Conservation (phyloP, 176 grass and related monocot species). For the Poa annua region DNA sequence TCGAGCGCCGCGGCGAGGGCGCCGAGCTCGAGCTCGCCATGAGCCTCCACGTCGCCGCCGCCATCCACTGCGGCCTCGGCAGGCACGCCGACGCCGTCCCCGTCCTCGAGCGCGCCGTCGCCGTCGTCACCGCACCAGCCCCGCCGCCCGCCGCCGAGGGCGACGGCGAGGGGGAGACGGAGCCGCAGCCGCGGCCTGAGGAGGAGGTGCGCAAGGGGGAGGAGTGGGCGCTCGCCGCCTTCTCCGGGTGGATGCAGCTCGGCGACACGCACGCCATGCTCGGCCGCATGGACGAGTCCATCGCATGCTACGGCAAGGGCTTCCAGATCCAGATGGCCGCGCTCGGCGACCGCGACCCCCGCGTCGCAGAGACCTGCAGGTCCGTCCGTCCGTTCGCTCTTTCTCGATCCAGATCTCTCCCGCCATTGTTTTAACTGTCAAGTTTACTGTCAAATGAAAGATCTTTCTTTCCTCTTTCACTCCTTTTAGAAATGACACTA, state of each 20-base stretch:
- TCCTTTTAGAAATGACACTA: too few species aligned
- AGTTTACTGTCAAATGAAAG: too few species aligned
- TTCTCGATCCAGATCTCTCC: constrained; percentile 49
- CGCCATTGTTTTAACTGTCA: too few species aligned
- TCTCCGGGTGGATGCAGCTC: constrained; percentile 99
- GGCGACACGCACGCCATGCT: constrained; percentile 98
- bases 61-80: constrained; percentile 84
- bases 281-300: constrained; percentile 88
- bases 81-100: constrained; percentile 82
- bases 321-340: constrained; percentile 95
- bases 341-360: constrained; percentile 79
- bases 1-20: constrained; percentile 83
- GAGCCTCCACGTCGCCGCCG: constrained; percentile 96
- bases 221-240: constrained; percentile 76
- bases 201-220: constrained; percentile 49
- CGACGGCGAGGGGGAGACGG: background rate
- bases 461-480: too few species aligned
- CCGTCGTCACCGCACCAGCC: constrained; percentile 42
- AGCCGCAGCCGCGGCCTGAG: background rate
- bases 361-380: constrained; percentile 97
- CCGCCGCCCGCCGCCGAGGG: background rate
- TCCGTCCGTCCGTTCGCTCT: constrained; percentile 36
- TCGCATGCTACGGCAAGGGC: constrained; percentile 88
- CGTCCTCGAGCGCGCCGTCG: constrained; percentile 85
- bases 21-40: constrained; percentile 93